Evolutionary conservation across 1,139 yeast species (phyloP), one percentile per base, ranked within the genome.

Genomic region (Lodderomyces parapsilosis): DNA sequence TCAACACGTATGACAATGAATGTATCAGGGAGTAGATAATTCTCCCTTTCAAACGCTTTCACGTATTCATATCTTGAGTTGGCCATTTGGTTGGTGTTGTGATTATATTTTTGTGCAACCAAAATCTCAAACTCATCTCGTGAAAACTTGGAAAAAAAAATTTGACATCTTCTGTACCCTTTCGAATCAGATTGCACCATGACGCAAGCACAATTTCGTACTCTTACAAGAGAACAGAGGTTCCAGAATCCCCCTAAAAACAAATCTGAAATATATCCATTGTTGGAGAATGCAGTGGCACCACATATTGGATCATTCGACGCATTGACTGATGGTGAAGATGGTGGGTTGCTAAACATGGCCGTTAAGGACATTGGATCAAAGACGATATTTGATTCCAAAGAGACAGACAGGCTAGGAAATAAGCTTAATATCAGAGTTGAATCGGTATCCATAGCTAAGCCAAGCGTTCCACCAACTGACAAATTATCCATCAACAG

Each of bases 231-330:
- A 59, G 98, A 93, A 61, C 64, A 76, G 50, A 76, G 95, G 55
- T 93, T 89, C 68, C 78, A 80, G 54, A 82, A 87, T 60, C 99
- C 99, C 34, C 96, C 98, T 41, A 83, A 81, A 68, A 96, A 87
- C 55, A 79, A 86, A 59, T 88, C 89, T 1, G 40, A 40, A 13
- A 35, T 35, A 14, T 93, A 71, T 57, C 96, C 97, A 6, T 68
- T 90, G 40, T 76, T 94, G 37, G 78, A 79, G 46, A 95, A 88
- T 49, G 98, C 99, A 10, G 94, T 93, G 32, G 81, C 81, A 46
- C 99, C 99, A 10, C 99, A 93, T 62, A 78, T 94, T 46, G 98
- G 96, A 8, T 93, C 99, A 2, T 93, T 93, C 74, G 86, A 93
- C 72, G 98, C 97, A 11, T 74, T 93, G 46, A 86, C 96, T 33